These are phyloP conservation scores for Colletotrichum musicola DNA, from an alignment of 2,329 filamentous ascomycete genomes.

Conservation along the genomic window DNA sequence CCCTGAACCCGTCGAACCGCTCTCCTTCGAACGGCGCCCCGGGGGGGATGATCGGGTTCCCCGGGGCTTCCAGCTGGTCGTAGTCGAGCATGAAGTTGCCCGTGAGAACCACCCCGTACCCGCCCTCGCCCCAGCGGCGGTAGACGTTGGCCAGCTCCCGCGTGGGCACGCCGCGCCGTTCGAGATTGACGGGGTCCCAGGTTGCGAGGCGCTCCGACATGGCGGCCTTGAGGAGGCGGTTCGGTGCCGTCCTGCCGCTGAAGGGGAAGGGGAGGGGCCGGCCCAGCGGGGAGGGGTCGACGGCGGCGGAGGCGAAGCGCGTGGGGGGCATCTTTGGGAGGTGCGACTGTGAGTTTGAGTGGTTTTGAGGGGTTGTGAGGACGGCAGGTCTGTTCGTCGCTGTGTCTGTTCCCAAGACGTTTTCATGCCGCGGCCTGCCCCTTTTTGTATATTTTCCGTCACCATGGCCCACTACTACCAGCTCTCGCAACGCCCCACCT, in stretches of 20 bases:
- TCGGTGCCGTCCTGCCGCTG: conserved; percentile 68
- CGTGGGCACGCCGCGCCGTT: conserved; percentile 60
- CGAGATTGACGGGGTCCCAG: conserved; percentile 66
- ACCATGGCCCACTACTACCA: too few species aligned
- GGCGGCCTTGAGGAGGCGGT: conserved; percentile 75
- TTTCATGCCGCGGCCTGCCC: too few species aligned
- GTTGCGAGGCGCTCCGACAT: conserved; percentile 76
- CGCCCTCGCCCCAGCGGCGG: conserved; percentile 68
- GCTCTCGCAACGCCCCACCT: too few species aligned
- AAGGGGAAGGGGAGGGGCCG: conserved; percentile 63
- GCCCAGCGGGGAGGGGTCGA: conserved; percentile 48
- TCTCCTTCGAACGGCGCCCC: conserved; percentile 64
- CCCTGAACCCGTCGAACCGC: conserved; percentile 68
- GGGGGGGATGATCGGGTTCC: conserved; percentile 68
- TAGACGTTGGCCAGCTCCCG: conserved; percentile 65
- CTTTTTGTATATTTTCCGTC: too few species aligned
- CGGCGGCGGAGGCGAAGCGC: conserved; percentile 20
- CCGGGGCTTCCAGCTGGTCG: conserved; percentile 65
- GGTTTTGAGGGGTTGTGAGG: background rate
- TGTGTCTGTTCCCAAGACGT: background rate
- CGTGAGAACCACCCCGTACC: conserved; percentile 65
- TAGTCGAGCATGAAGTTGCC: conserved; percentile 73
- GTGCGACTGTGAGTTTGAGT: background rate
- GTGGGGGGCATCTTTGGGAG: conserved; percentile 13
- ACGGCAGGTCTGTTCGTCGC: background rate